A percentile compares a stretch with the other conserved stretches of the same genome.
Evolutionary conservation across 1,139 yeast genomes (phyloP).

Genomic region (Candida tropicalis): DNA sequence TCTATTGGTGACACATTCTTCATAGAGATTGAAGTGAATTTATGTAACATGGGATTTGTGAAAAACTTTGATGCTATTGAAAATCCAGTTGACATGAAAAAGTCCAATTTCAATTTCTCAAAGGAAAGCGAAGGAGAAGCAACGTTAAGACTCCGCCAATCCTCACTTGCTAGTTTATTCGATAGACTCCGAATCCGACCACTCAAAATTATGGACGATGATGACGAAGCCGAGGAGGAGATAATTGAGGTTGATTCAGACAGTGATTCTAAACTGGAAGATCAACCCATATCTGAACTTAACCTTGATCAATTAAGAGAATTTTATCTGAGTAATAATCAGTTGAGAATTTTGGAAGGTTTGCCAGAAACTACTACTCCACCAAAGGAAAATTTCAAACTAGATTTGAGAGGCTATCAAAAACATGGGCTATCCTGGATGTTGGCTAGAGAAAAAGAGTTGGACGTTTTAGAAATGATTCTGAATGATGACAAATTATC

Average conservation of each 20-base stretch:
- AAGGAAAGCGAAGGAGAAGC: conserved; percentile 60
- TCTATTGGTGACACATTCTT: conserved; percentile 75
- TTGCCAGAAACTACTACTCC: conserved; percentile 69
- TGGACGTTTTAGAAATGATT: conserved; percentile 37
- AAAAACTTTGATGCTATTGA: conserved; percentile 18
- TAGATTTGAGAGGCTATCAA: conserved; percentile 71
- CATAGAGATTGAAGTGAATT: conserved; percentile 62
- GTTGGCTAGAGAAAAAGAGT: conserved; percentile 65
- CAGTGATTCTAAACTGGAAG: conserved; percentile 17
- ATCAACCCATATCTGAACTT: conserved; percentile 39
- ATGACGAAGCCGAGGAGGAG: conserved; percentile 14
- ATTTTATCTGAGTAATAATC: conserved; percentile 69
- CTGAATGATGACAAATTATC: conserved; percentile 29
- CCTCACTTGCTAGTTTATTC: conserved; percentile 59
- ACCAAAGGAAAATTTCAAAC: conserved; percentile 51
- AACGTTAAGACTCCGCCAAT: conserved; percentile 54
- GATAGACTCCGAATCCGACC: conserved; percentile 40
- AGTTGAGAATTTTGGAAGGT: conserved; percentile 47
- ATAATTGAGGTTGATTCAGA: conserved; percentile 3
- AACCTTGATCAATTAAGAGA: conserved; percentile 74
- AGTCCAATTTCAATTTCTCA: conserved; percentile 25
- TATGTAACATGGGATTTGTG: conserved; percentile 55
- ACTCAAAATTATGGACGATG: conserved; percentile 17
- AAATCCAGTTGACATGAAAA: conserved; percentile 11
- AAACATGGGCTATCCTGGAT: conserved; percentile 84